Evolutionary conservation across 306 rosid genomes (phyloP), one percentile per base, ranked within the genome.

Genomic region (Vigna nakashimae): DNA sequence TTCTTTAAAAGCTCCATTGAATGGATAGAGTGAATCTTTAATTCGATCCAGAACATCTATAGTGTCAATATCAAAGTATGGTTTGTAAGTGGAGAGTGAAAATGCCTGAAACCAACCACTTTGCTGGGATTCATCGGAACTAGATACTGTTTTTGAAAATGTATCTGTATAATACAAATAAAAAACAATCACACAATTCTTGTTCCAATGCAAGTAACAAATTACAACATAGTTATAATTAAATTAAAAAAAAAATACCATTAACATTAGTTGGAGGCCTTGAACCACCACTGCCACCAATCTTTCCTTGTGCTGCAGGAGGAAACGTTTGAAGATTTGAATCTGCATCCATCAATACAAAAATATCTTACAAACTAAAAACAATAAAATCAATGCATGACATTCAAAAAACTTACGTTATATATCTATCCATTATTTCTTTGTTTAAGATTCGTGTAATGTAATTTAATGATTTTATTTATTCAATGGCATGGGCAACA

Each of bases 61-160:
- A 74, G 93, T 88, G 84, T 92, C 94, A 24, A 92, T 82, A 75
- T 92, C 97, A 82, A 92, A 92, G 85, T 88, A 92, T 46, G 81
- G 87, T 65, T 90, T 87, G 87, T 90, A 92, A 40, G 90, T 18
- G 74, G 91, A 83, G 71, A 92, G 20, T 2, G 86, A 45, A 72
- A 92, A 86, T 14, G 77, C 58, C 77, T n/a, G 80, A 74, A 90
- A 69, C 97, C 91, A 92, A 55, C 92, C 90, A 69, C 88, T 53
- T 82, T 89, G 89, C 82, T 88, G 91, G 74, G 90, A 14, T 80
- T 90, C 96, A 71, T 87, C 90, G 78, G 92, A 81, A 71, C 92
- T 86, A 83, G 91, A 73, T 24, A 3, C 80, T 57, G 93, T 84
- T 80, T 85, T 90, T 36, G 96, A 90, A 83, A 92, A 92, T 63